phyloP scores from a whole-genome alignment of 108 stramenopile species.

The Nitzschia palea region DNA sequence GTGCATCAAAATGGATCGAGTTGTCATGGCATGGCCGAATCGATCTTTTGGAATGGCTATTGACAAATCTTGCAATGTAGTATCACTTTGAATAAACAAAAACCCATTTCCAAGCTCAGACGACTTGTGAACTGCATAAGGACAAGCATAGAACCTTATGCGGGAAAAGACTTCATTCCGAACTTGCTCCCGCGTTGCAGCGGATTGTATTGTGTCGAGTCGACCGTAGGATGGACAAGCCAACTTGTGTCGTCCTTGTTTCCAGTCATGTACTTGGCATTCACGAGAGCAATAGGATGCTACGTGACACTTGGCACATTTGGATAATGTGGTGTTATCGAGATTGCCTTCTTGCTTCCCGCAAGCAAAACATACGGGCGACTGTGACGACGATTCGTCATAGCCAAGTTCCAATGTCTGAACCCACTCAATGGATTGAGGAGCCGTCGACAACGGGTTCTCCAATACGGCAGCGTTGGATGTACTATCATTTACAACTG shows the following conservation, averaged over 20 bases:
- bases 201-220: slow-evolving; percentile 30
- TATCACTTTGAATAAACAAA: slow-evolving; percentile 74
- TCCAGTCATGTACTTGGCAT: slow-evolving; percentile 81
- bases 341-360: slow-evolving; percentile 19
- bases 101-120: slow-evolving; percentile 64
- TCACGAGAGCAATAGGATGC: slow-evolving; percentile 75
- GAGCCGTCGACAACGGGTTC: slow-evolving; percentile 26
- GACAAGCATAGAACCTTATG: slow-evolving; percentile 80
- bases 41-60: slow-evolving; percentile 49
- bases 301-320: slow-evolving; percentile 65
- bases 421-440: slow-evolving; percentile 42
- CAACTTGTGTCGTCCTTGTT: slow-evolving; percentile 68
- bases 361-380: slow-evolving; percentile 62
- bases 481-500: neutral
- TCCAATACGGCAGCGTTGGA: neutral
- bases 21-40: slow-evolving; percentile 9
- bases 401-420: slow-evolving; percentile 74
- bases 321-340: slow-evolving; percentile 16
- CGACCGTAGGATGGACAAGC: slow-evolving; percentile 70
- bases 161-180: slow-evolving; percentile 64
- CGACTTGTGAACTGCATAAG: slow-evolving; percentile 67
- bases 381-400: slow-evolving; percentile 12
- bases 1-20: slow-evolving; percentile 68
- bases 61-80: slow-evolving; percentile 68
- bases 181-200: slow-evolving; percentile 48